These are phyloP conservation scores for Chytriomyces confervae DNA, from an alignment of 192 early-diverging fungal species.

Conservation along the genomic window DNA sequence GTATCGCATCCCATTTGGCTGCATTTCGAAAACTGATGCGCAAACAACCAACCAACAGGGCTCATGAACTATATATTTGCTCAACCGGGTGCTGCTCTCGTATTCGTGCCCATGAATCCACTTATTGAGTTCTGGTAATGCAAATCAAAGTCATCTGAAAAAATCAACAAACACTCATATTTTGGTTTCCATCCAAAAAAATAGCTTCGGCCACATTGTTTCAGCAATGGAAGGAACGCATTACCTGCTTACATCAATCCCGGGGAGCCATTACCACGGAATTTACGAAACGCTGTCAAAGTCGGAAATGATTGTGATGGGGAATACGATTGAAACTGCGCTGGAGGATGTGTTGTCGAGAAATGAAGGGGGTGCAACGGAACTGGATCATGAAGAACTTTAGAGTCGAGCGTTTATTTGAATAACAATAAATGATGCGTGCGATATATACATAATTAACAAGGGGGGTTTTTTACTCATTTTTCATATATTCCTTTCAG, in stretches of 20 bases:
- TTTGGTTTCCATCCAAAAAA: background rate
- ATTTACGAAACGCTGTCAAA: slow-evolving; percentile 1
- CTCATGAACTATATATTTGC: slow-evolving; percentile 16
- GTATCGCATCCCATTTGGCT: background rate
- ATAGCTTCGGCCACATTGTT: slow-evolving; percentile 28
- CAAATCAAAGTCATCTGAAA: no score
- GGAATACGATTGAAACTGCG: slow-evolving; percentile 14
- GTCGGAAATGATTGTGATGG: slow-evolving; percentile 16
- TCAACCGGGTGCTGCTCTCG: slow-evolving; percentile 14
- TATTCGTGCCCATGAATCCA: slow-evolving; percentile 31
- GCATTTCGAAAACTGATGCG: no score
- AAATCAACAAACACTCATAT: no score
- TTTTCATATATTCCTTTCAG: no score
- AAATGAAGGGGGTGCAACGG: no score
- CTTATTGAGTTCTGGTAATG: background rate
- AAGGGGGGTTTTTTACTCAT: no score
- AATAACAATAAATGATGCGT: no score
- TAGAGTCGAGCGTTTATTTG: no score
- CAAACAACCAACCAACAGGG: no score
- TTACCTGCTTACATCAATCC: slow-evolving; percentile 16
- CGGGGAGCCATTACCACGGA: slow-evolving; percentile 18
- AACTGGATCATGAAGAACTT: no score
- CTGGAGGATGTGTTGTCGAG: background rate
- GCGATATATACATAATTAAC: no score
- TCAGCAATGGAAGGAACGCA: slow-evolving; percentile 27